Conservation (phyloP, 1,284 basidiomycete species). For the Puccinia polysora region DNA sequence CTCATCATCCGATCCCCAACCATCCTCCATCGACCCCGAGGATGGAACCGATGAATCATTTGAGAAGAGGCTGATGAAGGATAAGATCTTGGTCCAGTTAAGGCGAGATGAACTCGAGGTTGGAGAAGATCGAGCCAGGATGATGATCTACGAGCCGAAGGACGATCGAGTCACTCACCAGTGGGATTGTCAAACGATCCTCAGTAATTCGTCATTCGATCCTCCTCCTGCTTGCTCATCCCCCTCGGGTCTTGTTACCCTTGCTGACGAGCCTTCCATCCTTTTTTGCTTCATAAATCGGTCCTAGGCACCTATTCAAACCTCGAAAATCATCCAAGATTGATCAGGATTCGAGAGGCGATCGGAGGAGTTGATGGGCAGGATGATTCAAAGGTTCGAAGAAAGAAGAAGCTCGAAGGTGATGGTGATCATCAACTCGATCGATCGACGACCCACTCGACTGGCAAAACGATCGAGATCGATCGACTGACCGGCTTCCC, state of each 20-base stretch:
- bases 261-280: too few species aligned
- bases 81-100: slow-evolving; percentile 45
- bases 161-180: slow-evolving; percentile 56
- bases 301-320: slow-evolving; percentile 85
- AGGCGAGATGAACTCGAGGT: slow-evolving; percentile 45
- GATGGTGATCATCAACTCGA: neutral
- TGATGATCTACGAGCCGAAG: neutral
- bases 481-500: slow-evolving; percentile 73
- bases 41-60: too few species aligned
- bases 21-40: too few species aligned
- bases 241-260: too few species aligned
- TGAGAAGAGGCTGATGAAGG: slow-evolving; percentile 17
- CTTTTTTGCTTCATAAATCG: too few species aligned
- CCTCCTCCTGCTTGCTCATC: slow-evolving; percentile 56
- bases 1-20: neutral
- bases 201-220: slow-evolving; percentile 59
- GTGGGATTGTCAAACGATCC: slow-evolving; percentile 92
- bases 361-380: neutral
- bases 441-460: slow-evolving; percentile 53
- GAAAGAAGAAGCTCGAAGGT: neutral
- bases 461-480: slow-evolving; percentile 63
- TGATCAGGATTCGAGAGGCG: slow-evolving; percentile 62
- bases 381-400: neutral
- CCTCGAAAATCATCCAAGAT: slow-evolving; percentile 83
- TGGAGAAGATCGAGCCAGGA: slow-evolving; percentile 42